A percentile compares a stretch with the other conserved stretches of the same genome.
Conservation (phyloP, 2,329 filamentous ascomycete genomes). For the Sclerotinia minor region DNA sequence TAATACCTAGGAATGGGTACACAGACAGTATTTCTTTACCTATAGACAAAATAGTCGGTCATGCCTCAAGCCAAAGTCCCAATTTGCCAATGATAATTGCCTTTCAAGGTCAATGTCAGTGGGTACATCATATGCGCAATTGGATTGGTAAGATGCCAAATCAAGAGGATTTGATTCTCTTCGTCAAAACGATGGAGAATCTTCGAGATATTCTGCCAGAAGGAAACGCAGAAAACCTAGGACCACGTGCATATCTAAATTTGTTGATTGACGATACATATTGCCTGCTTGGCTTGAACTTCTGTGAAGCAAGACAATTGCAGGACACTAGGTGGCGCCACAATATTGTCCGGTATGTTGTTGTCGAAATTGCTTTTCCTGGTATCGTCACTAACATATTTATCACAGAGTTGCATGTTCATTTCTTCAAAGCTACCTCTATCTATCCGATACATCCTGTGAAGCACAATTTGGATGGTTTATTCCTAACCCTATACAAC, state of each 20-base stretch:
- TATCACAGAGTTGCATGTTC: constrained; percentile 21
- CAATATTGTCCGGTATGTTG: background rate
- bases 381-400: background rate
- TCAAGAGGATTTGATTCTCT: background rate
- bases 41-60: background rate
- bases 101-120: constrained; percentile 5
- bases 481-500: constrained; percentile 20
- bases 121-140: background rate
- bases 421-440: constrained; percentile 16
- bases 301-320: background rate
- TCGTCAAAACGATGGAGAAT: background rate
- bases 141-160: background rate
- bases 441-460: background rate
- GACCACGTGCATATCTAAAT: background rate
- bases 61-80: background rate
- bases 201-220: background rate
- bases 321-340: background rate
- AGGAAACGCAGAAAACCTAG: background rate
- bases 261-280: background rate
- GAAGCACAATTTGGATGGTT: constrained; percentile 4
- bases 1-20: background rate
- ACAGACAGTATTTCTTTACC: background rate
- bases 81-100: background rate
- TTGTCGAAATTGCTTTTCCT: background rate
- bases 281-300: background rate